Conservation (phyloP, 2,329 filamentous ascomycete species). For the Diaporthe humulicola region DNA sequence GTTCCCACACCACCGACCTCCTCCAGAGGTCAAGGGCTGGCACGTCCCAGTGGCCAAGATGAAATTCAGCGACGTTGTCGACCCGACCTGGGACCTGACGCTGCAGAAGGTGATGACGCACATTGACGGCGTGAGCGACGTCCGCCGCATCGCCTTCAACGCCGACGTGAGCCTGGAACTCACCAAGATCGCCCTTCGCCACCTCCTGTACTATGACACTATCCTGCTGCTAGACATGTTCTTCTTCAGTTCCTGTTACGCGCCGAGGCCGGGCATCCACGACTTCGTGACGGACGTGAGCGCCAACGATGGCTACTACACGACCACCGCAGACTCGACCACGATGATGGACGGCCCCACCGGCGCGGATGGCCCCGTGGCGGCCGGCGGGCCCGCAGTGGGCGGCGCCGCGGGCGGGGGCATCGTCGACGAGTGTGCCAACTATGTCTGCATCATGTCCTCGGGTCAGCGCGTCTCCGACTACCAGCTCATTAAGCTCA, state of each 20-base stretch:
- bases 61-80: constrained; percentile 73
- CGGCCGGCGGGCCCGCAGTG: background rate
- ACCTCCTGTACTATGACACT: constrained; percentile 93
- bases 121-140: constrained; percentile 92
- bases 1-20: constrained; percentile 84
- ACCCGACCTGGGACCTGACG: constrained; percentile 81
- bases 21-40: constrained; percentile 84
- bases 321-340: constrained; percentile 18
- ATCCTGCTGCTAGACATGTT: constrained; percentile 94
- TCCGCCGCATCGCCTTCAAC: constrained; percentile 85
- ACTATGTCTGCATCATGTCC: constrained; percentile 76
- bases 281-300: constrained; percentile 79
- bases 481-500: constrained; percentile 82
- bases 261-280: constrained; percentile 81
- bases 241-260: constrained; percentile 93
- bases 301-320: constrained; percentile 39
- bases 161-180: constrained; percentile 90
- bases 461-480: constrained; percentile 60
- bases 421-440: constrained; percentile 83
- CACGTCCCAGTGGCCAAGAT: constrained; percentile 88
- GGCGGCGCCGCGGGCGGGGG: constrained; percentile 18
- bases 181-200: constrained; percentile 86
- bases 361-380: constrained; percentile 61
- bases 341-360: constrained; percentile 21
- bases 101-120: constrained; percentile 84